Conservation (phyloP, 2,329 filamentous ascomycete species). For the Ophiostoma sp. region DNA sequence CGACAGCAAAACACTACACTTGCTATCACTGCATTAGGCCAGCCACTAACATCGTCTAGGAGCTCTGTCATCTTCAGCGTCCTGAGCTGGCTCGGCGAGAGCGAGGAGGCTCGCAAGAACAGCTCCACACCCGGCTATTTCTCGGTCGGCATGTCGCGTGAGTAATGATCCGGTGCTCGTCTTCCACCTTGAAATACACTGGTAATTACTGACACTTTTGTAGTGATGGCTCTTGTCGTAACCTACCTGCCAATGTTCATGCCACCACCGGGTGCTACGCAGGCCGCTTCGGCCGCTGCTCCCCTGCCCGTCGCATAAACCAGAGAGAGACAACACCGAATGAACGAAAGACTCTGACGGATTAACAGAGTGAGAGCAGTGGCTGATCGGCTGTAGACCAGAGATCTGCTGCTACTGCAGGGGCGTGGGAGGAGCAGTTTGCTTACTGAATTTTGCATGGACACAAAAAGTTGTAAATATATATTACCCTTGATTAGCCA, state of each 20-base stretch:
- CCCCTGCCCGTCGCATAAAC: conserved; percentile 28
- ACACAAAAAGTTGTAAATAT: conserved; percentile 13
- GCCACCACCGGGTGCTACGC: conserved; percentile 30
- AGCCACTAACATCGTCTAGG: conserved; percentile 40
- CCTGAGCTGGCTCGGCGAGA: conserved; percentile 73
- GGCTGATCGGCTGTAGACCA: too few species aligned
- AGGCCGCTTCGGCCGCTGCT: conserved; percentile 29
- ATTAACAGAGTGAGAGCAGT: too few species aligned
- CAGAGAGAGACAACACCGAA: too few species aligned
- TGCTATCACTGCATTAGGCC: neutral
- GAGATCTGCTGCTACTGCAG: too few species aligned
- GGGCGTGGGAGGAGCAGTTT: neutral
- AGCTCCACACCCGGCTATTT: conserved; percentile 56
- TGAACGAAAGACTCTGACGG: too few species aligned
- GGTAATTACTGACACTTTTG: neutral
- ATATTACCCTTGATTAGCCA: conserved; percentile 13
- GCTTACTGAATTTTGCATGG: neutral
- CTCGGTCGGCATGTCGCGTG: conserved; percentile 36
- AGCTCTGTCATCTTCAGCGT: conserved; percentile 67
- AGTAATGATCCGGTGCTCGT: conserved; percentile 14
- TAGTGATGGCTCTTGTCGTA: conserved; percentile 36
- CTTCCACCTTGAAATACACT: neutral
- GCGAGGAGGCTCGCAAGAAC: conserved; percentile 58
- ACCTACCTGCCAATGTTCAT: conserved; percentile 38
- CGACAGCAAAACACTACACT: too few species aligned